phyloP scores from a whole-genome alignment of 306 rosid species.

The Lablab purpureus region DNA sequence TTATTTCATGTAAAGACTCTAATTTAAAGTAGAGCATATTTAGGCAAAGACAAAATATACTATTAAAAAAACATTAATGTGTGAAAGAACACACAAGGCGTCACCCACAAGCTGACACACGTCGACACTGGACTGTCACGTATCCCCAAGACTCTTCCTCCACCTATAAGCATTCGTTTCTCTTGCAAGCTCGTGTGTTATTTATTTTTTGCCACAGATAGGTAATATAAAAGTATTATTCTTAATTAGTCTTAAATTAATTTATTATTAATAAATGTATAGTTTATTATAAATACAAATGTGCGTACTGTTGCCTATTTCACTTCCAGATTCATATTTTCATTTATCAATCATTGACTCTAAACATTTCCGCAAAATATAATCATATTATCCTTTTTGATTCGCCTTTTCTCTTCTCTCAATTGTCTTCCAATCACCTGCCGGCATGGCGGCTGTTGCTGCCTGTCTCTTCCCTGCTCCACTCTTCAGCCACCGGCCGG shows the following conservation, averaged over 20 bases:
- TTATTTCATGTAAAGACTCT: too few relatives aligned
- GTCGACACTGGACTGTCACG: not conserved
- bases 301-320: not conserved
- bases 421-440: slow-evolving; percentile 16
- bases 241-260: not conserved
- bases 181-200: not conserved
- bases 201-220: not conserved
- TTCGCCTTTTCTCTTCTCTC: not conserved
- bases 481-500: slow-evolving; percentile 22
- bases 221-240: not conserved
- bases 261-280: too few relatives aligned
- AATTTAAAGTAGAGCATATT: too few relatives aligned
- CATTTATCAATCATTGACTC: not conserved
- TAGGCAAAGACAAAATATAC: too few relatives aligned
- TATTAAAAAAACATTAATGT: too few relatives aligned
- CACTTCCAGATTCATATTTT: not conserved
- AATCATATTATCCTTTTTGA: not conserved
- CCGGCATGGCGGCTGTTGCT: slow-evolving; percentile 58
- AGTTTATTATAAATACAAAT: not conserved
- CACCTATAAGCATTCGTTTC: not conserved
- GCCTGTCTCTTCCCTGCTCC: slow-evolving; percentile 41
- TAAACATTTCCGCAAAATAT: not conserved
- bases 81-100: not conserved
- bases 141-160: not conserved
- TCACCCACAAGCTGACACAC: not conserved